Evolutionary conservation across 2,329 filamentous ascomycete genomes (phyloP), one percentile per base, ranked within the genome.

Genomic region (Fusarium mundagurra): DNA sequence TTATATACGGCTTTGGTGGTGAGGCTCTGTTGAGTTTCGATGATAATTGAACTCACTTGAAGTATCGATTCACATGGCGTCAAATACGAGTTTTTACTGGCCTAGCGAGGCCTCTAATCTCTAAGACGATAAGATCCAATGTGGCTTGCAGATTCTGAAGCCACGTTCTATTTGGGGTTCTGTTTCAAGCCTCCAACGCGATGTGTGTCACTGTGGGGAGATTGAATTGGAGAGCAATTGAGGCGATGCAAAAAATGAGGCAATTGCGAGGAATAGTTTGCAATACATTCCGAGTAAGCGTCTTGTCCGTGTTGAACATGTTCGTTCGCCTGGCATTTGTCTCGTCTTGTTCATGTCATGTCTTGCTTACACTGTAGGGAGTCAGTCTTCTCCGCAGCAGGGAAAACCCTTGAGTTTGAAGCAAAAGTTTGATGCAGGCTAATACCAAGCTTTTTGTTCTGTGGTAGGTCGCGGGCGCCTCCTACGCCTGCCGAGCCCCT

Each of bases 131-230:
- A n/a, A 27, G 41, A 51, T 43, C 41, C 61, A 71, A 48, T 70
- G 67, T 70, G 66, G 67, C 67, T 70, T 44, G 31, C 53, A 12
- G 27, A 38, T 29, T 14, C 29, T 14, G 24, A 61, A 61, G 64
- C 64, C 47, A 69, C n/a, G 45, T 70, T 70, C 59, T 54, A 59
- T 66, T 41, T 45, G 39, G 27, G 29, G 44, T 66, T 66, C 36
- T 71, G 67, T 70, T 53, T 70, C 45, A 65, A 70, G 60, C 38
- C 50, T 55, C 33, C 18, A 33, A 50, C 67, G 38, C 33, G 27
- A 33, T n/a, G 27, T 60, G 67, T 70, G 24, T 70, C 53, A 61
- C 20, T 65, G 24, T 39, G 27, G 41, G n/a, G 24, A 36, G 29
- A 31, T 12, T 13, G 14, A 29, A 24, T 38, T 47, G 22, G 66